Evolutionary conservation across 345 rosid species (phyloP), one percentile per base, ranked within the genome.

Genomic region (Pugionium dolabratum): DNA sequence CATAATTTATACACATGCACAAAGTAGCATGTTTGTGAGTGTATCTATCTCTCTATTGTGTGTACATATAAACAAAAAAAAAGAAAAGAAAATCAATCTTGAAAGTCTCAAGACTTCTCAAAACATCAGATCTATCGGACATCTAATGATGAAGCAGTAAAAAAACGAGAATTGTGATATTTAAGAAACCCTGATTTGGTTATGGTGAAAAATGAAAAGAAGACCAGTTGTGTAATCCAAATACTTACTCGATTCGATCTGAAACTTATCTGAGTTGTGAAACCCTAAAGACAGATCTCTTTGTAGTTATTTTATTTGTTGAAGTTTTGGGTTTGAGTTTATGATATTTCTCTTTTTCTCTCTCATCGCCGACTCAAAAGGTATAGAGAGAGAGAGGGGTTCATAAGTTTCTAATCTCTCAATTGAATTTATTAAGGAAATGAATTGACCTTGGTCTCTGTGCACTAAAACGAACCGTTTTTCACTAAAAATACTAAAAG

Each of bases 401-500:
- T 49, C 54, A 62, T 64, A 54, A 54, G 61, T 54, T 74, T 74
- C 29, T 47, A 39, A 37, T 47, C 56, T 46, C 50, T 28, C 48
- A 28, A 67, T 55, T 67, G 71, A 73, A 73, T 52, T 65, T 65
- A 66, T 59, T 74, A 74, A 67, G 67, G 41, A 67, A 74, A 61
- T 54, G 54, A 74, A 62, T 74, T 74, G 78, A 74, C 78, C 69
- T 62, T 55, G 65, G 73, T 67, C 73, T 55, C 40, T 54, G 78
- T 67, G 77, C 64, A 35, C 18, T 54, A 32, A 62, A 42, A 62
- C 47, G 69, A 27, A 62, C 65, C 69, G 73, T 68, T 67, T 67
- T 67, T 2, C 8, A 55, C 49, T 54, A 54, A 46, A 32, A 39
- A 33, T 26, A 55, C 10, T 45, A 54, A 18, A 36, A 9, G 42